Conservation (phyloP, 2,329 filamentous ascomycete genomes). For the Hypomyces rosellus region DNA sequence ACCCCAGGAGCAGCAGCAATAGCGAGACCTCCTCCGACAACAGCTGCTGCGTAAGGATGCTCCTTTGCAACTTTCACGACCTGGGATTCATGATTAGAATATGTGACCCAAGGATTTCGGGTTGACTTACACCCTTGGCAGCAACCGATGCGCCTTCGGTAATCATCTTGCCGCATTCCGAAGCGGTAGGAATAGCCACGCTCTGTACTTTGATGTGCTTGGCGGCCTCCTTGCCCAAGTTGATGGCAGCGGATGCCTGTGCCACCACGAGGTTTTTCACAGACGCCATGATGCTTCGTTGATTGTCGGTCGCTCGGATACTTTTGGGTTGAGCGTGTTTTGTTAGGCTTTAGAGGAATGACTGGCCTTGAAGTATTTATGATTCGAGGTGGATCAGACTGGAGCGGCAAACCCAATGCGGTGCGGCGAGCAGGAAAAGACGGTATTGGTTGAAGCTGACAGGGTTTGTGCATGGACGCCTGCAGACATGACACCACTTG, state of each 20-base stretch:
- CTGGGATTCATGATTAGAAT: background rate
- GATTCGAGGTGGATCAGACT: no score
- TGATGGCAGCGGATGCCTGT: no score
- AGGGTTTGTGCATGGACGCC: no score
- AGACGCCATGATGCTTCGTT: background rate
- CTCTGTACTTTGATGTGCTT: background rate
- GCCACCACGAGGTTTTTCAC: background rate
- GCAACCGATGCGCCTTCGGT: background rate
- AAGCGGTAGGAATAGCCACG: background rate
- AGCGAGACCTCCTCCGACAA: background rate
- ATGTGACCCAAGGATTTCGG: background rate
- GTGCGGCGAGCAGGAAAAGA: no score
- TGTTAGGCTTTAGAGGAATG: no score
- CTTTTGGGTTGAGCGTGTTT: no score
- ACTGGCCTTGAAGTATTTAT: no score
- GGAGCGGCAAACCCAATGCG: no score
- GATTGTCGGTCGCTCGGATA: no score
- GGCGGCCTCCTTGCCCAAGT: background rate
- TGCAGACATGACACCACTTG: no score
- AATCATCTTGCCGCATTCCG: background rate
- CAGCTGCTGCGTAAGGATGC: background rate
- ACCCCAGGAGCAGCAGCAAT: slow-evolving; percentile 3
- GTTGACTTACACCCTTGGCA: background rate
- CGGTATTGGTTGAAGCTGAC: no score
- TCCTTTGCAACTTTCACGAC: background rate